These are phyloP conservation scores for Ceratocystis cacaofunesta DNA, from an alignment of 2,329 filamentous ascomycete genomes.

Conservation along the genomic window DNA sequence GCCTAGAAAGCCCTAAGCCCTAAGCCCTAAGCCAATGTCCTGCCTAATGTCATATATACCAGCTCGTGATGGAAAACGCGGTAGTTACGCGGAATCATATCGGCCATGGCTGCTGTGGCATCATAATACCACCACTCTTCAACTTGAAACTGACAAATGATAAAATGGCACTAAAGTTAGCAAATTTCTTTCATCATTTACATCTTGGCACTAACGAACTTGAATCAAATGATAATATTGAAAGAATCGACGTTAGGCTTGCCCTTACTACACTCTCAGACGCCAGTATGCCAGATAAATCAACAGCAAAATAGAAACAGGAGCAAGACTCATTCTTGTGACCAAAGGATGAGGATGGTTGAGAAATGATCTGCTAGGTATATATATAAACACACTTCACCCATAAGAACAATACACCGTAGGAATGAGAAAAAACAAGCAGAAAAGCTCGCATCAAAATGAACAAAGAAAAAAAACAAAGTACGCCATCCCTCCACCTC, in stretches of 20 bases:
- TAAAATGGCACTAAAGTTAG: too few species aligned
- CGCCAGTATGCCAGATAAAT: not conserved
- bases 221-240: not conserved
- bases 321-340: not conserved
- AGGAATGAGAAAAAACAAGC: not conserved
- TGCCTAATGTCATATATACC: not conserved
- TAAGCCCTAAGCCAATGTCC: not conserved
- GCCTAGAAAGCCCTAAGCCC: not conserved
- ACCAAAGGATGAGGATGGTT: not conserved
- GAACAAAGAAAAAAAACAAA: not conserved
- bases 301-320: not conserved
- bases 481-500: not conserved
- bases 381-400: conserved; percentile 7
- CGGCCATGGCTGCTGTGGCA: not conserved
- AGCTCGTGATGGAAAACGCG: not conserved
- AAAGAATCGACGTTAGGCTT: not conserved
- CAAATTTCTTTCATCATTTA: too few species aligned
- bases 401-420: not conserved
- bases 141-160: too few species aligned
- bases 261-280: not conserved
- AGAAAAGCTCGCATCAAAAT: not conserved
- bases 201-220: too few species aligned
- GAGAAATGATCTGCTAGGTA: conserved; percentile 3
- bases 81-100: not conserved
- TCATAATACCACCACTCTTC: too few species aligned